Base-by-base conservation (phyloP, 2,329 filamentous ascomycete genomes). In the Alternaria hordeiaustralica region DNA sequence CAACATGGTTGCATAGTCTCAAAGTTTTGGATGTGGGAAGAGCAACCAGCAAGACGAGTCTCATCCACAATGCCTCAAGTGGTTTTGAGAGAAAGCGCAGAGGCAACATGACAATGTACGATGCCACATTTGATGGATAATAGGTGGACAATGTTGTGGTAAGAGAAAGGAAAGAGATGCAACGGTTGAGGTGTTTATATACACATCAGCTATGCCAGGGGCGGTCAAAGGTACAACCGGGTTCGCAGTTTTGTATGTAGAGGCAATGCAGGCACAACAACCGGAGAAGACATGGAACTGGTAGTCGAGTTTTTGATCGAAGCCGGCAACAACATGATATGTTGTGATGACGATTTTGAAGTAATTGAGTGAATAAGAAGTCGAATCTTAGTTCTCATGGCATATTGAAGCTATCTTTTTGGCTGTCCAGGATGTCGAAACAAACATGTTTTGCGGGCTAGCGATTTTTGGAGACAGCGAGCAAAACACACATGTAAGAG, bases 321-420 rank as follows among this genome's bases (percentile, higher is more conserved):
- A 41, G 36, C n/a, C 3, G n/a, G n/a, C 8, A 18, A 41, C 15
- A 18, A 41, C 9, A 41, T 41, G 33, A 10, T 41, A 1, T 10
- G 1, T 41, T 41, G 0, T 2, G 2, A 18, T 18, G 0, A 2
- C 3, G 3, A 0, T 18, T 41, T 41, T 41, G 36, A 41, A 18
- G 36, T 18, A 1, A 1, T 6, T 3, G 0, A 41, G 36, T 41
- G 5, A 11, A 0, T n/a, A 11, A 41, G 0, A 41, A 41, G 36
- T 41, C n/a, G 36, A 0, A 18, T 6, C 5, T 2, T 5, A 2
- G 36, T 41, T 41, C 8, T 41, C n/a, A 41, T 41, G 36, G 30
- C 2, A 26, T 26, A 9, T 26, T 26, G 25, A 26, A 2, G 2
- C 25, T 3, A 2, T 26, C 25, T 26, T 26, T 26, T 26, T 26